These are phyloP conservation scores for Vanrija humicola DNA, from an alignment of 1,284 basidiomycete genomes.

Conservation along the genomic window DNA sequence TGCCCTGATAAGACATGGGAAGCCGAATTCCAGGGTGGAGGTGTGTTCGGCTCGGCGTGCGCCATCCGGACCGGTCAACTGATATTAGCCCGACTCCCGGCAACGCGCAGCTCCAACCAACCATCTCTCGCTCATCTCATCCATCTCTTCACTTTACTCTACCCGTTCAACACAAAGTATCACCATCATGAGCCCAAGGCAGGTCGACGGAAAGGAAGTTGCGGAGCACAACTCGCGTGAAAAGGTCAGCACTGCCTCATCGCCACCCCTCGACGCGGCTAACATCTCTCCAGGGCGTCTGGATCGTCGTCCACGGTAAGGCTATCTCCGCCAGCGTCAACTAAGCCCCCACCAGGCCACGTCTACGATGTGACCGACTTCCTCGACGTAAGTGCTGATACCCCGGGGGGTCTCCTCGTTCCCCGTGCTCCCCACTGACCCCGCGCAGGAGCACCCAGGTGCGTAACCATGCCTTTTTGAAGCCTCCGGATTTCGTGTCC, in stretches of 20 bases:
- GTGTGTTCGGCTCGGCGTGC: too few relatives aligned
- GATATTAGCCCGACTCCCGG: too few relatives aligned
- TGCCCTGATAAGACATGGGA: too few relatives aligned
- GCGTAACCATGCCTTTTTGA: conserved; percentile 13
- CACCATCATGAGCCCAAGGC: conserved; percentile 27
- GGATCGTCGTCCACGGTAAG: conserved; percentile 82
- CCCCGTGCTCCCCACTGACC: background rate
- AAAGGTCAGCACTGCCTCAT: conserved; percentile 24
- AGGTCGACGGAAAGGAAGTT: conserved; percentile 44
- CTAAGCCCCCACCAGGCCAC: conserved; percentile 50
- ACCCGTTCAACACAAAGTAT: background rate
- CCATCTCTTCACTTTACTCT: background rate
- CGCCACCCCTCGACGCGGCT: background rate
- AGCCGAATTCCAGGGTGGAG: too few relatives aligned
- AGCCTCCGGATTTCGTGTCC: background rate
- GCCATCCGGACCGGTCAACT: too few relatives aligned
- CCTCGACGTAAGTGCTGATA: conserved; percentile 55
- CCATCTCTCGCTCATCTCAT: background rate
- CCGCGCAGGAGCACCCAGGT: conserved; percentile 61
- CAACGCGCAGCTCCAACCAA: background rate
- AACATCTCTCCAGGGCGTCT: conserved; percentile 59
- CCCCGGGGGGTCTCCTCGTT: background rate
- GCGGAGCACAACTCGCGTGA: conserved; percentile 47
- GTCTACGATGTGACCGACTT: conserved; percentile 76
- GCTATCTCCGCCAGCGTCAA: conserved; percentile 11